Conservation (phyloP, 2,329 filamentous ascomycete species). For the Phoma sp. region DNA sequence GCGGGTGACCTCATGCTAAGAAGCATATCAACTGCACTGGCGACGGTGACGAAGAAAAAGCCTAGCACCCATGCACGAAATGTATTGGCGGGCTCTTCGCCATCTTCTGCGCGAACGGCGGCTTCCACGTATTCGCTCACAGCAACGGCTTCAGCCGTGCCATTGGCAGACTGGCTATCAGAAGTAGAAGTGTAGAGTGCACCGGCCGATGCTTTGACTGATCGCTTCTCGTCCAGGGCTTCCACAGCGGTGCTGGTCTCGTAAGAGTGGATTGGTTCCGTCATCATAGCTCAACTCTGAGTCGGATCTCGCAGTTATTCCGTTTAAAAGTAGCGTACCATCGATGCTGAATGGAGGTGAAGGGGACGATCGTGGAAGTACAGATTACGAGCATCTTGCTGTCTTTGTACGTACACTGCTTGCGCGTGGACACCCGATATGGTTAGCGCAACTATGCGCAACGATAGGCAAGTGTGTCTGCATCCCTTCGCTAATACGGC, state of each 20-base stretch:
- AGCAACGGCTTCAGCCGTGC: neutral
- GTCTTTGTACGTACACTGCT: neutral
- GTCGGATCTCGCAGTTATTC: no score
- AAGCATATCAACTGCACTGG: slow-evolving; percentile 36
- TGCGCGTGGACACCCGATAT: no score
- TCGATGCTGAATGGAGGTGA: slow-evolving; percentile 1
- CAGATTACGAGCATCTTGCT: neutral
- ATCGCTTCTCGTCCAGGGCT: slow-evolving; percentile 4
- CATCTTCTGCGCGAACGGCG: slow-evolving; percentile 7
- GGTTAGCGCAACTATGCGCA: no score
- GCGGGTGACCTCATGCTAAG: slow-evolving; percentile 41
- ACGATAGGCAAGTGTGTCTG: neutral
- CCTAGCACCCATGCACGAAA: slow-evolving; percentile 43
- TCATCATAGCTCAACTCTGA: neutral
- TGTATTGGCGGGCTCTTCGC: slow-evolving; percentile 32
- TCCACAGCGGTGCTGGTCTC: slow-evolving; percentile 1
- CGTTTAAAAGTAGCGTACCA: neutral
- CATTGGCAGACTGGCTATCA: neutral
- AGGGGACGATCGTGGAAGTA: neutral
- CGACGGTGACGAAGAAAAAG: slow-evolving; percentile 31
- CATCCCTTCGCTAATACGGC: slow-evolving; percentile 1
- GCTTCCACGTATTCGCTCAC: slow-evolving; percentile 8
- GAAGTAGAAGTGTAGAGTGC: neutral
- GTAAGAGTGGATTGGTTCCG: slow-evolving; percentile 2
- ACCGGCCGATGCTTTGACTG: slow-evolving; percentile 1